Conservation (phyloP, 345 rosid species). For the Carallia brachiata region DNA sequence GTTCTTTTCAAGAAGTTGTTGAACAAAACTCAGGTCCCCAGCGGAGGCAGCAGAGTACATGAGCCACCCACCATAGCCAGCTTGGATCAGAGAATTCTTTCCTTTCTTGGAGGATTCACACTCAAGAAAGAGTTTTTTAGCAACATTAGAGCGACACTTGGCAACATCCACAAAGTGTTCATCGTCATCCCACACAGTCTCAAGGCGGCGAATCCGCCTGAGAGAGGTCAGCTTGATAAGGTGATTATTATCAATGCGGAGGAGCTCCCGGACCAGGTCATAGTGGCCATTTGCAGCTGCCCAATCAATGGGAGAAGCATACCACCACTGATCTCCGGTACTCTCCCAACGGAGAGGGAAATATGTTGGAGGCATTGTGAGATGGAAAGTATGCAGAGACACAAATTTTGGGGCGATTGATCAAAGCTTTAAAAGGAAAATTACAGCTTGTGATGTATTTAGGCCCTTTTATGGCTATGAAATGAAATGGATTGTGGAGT, state of each 20-base stretch:
- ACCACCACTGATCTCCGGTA: constrained; percentile 99
- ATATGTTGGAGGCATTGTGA: constrained; percentile 57
- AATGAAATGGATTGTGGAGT: not conserved
- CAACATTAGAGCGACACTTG: constrained; percentile 64
- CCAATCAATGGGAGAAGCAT: constrained; percentile 88
- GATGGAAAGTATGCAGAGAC: not conserved
- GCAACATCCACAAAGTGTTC: constrained; percentile 67
- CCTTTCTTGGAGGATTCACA: constrained; percentile 52
- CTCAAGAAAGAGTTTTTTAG: constrained; percentile 59
- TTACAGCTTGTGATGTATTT: not conserved
- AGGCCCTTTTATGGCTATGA: not conserved
- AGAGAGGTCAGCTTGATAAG: constrained; percentile 91
- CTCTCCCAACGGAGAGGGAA: constrained; percentile 96
- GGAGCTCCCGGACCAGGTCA: constrained; percentile 85
- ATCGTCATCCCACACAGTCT: constrained; percentile 90
- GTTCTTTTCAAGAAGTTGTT: constrained; percentile 61
- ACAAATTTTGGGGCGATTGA: not conserved
- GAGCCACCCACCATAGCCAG: constrained; percentile 91
- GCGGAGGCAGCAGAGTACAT: constrained; percentile 92
- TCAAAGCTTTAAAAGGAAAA: not conserved
- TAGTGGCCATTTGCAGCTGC: constrained; percentile 94
- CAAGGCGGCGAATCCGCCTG: constrained; percentile 86
- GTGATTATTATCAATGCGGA: constrained; percentile 74
- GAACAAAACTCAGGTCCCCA: constrained; percentile 70
- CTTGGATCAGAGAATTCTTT: constrained; percentile 60